Evolutionary conservation across 108 stramenopile genomes (phyloP).

Genomic region (Pseudonitzschia pungens): DNA sequence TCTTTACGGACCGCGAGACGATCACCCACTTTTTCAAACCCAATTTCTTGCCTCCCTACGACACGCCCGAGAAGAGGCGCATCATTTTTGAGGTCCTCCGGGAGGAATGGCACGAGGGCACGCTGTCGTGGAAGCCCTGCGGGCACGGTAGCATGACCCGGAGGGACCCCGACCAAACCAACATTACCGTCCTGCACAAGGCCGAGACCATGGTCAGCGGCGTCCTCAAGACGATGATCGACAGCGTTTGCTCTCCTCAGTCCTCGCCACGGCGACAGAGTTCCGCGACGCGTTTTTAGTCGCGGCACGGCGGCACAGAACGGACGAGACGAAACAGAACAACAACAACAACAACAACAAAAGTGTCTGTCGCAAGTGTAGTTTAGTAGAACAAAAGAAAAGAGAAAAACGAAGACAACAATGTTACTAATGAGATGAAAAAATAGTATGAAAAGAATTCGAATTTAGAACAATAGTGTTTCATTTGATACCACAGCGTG

Average conservation of each 20-base stretch:
- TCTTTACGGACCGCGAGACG: constrained; percentile 77
- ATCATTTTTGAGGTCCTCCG: constrained; percentile 73
- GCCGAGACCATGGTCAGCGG: constrained; percentile 2
- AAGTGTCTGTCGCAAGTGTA: no score
- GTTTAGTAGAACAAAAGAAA: no score
- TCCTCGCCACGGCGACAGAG: background rate
- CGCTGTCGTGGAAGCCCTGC: constrained; percentile 65
- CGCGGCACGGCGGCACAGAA: no score
- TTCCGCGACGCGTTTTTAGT: background rate
- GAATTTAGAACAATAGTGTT: no score
- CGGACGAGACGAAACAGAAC: no score
- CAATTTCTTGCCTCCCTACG: constrained; percentile 86
- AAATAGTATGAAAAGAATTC: no score
- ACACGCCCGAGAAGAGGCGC: constrained; percentile 72
- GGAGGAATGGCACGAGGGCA: constrained; percentile 84
- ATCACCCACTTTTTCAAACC: constrained; percentile 83
- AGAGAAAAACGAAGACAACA: no score
- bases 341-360: no score
- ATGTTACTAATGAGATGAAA: no score
- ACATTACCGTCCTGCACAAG: background rate
- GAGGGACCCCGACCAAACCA: background rate
- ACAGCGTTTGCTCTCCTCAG: constrained; percentile 2
- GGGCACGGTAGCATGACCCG: constrained; percentile 41
- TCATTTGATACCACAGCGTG: no score
- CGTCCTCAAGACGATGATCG: background rate